Conservation (phyloP, 208 protist genomes). For the Leishmania braziliensis region DNA sequence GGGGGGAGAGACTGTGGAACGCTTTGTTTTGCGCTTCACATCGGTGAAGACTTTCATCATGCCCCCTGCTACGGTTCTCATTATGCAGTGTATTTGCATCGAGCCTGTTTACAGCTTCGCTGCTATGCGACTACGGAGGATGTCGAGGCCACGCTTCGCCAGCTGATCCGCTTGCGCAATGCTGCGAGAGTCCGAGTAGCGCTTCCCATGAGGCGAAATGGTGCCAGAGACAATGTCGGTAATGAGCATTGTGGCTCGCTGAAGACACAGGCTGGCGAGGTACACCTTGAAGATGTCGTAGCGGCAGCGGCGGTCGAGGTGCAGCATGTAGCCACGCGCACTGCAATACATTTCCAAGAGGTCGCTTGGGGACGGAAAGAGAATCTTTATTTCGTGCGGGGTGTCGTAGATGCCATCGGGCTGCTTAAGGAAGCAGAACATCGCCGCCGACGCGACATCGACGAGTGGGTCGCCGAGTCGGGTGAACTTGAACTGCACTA, state of each 20-base stretch:
- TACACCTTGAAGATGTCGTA: conserved; percentile 82
- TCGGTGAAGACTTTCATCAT: neutral
- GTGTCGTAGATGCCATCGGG: conserved; percentile 63
- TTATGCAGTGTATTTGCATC: neutral
- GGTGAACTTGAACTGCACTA: conserved; percentile 59
- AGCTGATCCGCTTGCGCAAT: conserved; percentile 64
- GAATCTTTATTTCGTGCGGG: conserved; percentile 38
- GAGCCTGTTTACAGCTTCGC: conserved; percentile 35
- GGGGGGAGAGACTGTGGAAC: neutral
- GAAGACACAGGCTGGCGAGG: conserved; percentile 60
- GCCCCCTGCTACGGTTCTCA: neutral
- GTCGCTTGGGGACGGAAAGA: conserved; percentile 60
- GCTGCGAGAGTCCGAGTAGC: conserved; percentile 32
- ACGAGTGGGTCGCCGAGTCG: conserved; percentile 64
- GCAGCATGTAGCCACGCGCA: conserved; percentile 64
- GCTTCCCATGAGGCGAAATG: conserved; percentile 2
- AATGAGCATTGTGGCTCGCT: conserved; percentile 45
- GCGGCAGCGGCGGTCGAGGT: conserved; percentile 47
- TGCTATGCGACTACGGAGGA: conserved; percentile 41
- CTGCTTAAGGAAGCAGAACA: conserved; percentile 47
- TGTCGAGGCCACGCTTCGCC: conserved; percentile 52
- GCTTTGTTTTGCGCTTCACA: neutral
- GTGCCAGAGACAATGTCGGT: conserved; percentile 25
- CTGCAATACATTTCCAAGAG: conserved; percentile 78
- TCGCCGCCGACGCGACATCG: conserved; percentile 63